Base-by-base conservation (phyloP, 352 stramenopile species). In the Phytophthora citrophthora region DNA sequence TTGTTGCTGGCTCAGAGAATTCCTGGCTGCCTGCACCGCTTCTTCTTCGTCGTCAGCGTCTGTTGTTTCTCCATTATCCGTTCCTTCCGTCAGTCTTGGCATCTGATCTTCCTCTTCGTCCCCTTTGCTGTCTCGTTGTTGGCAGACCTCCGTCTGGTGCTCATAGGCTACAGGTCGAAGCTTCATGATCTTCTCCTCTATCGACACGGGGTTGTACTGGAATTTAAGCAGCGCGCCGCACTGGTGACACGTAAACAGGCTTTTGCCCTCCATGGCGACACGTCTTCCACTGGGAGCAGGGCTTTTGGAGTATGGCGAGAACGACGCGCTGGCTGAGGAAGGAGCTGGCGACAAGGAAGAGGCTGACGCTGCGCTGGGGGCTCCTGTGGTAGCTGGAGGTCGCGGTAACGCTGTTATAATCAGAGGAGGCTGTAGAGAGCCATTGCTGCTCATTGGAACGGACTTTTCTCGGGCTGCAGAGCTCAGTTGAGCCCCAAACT, bases 181-280 rank as follows among this genome's bases (percentile, higher is more conserved):
- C 16, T 73, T 61, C 34, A 76, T 79, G 48, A 91, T 87, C 47
- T 86, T 86, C 24, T 87, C 77, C 72, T 90, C 76, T 52, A 92
- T 90, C 5, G 83, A 85, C 40, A 81, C 67, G 2, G 71, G 68
- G 48, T 73, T 87, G 68, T 75, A 70, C 45, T 76, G 73, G 61
- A 92, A 90, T 54, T 90, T 92, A 68, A 92, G 81, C 57, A 92
- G 58, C 23, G 81, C 72, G 38, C 79, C 81, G 57, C 83, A 92
- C 45, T 87, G 75, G 60, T 86, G 79, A 53, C 83, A 92, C 59
- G 81, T 92, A 45, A 92, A 92, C 20, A 92, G 68, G 47, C 79
- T 89, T 49, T 92, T 92, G 31, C 83, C 83, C 48, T 92, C 83
- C 66, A 92, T 88, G 32, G 77, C 72, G 47, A 83, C 59, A 24